Evolutionary conservation across 1,284 basidiomycete genomes (phyloP), one percentile per base, ranked within the genome.

Genomic region (Sparassis latifolia): DNA sequence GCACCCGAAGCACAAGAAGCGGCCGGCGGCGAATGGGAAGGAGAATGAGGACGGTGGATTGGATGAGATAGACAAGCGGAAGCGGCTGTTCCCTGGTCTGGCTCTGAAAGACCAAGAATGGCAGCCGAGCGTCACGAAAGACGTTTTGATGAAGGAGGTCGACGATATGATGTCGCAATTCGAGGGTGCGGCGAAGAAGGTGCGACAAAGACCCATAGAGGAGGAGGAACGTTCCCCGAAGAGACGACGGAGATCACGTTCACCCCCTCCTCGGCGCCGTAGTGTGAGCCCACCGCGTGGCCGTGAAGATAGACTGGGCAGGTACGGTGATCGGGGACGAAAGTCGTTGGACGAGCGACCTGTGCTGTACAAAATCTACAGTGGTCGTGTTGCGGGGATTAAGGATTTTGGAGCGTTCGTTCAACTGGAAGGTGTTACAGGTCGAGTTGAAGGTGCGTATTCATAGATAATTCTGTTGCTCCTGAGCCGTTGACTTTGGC

Each of bases 341-440:
- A 62, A 68, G 6, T 61, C 63, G 29, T 46, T 88, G 42, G 93
- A 99, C 65, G 91, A 96, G 40, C 76, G 76, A 47, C 94, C 97
- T 0, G 74, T 97, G 2, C 66, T 97, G 39, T 97, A 87, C 82
- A 98, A 98, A 75, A 93, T 98, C 44, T 99, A 99, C 70, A 77
- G 82, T 52, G 96, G 94, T 5, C 85, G 82, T 51, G 86, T 99
- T 29, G 79, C 88, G 4, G 84, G 88, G 20, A 64, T 98, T 62
- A 93, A 92, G 66, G 96, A 99, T 58, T 99, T 98, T 67, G 96
- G 96, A 48, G 94, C 92, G 0, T 99, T 99, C 63, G 87, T 97
- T 45, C 79, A 80, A 31, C 69, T 99, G 3, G 93, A 98, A 57
- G 96, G 95, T 40, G 72, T 99, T 45, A 71, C 75, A 10, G 94